Base-by-base conservation (phyloP, 306 rosid genomes). In the Fragaria iinumae region DNA sequence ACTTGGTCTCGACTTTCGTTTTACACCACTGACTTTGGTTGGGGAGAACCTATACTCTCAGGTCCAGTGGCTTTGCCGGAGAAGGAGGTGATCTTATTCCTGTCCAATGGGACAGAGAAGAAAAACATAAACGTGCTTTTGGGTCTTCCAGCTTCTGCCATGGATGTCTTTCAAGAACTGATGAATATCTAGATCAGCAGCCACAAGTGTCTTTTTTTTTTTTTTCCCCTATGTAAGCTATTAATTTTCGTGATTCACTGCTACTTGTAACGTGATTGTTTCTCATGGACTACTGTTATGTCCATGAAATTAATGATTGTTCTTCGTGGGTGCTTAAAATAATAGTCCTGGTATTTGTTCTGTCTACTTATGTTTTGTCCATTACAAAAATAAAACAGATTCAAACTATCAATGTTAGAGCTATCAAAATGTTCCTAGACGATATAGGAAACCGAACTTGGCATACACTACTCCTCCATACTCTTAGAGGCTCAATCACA, bases 21-120 rank as follows among this genome's bases (percentile, higher is more conserved):
- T 10, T 85, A 88, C 78, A 81, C 89, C 16, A 78, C 91, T 6
- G 90, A 90, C 60, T 93, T 93, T 34, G 98, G 96, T 0, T 93
- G 96, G 98, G 98, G 94, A 21, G 88, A 90, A 25, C 94, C 98
- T 47, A 8, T 89, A n/a, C 86, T 85, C 43, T 89, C 94, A 11
- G 93, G 91, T n/a, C 96, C 94, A 13, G 93, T 90, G 25, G 84
- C 94, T 0, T 76, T 90, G 85, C 96, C 96, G 0, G 84, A 88
- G 70, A 90, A 86, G 74, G 96, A 93, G 67, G 90, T 93, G 2
- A 70, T 81, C 56, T 34, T 90, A 41, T 93, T 90, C 81, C 72
- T 93, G 5, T 80, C 91, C 9, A 77, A 83, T 44, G 96, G 89
- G 74, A 72, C 78, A 12, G 83, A 80, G 34, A 88, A 86, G 77